phyloP scores from a whole-genome alignment of 257 asterid species.

The Scutellaria barbata region DNA sequence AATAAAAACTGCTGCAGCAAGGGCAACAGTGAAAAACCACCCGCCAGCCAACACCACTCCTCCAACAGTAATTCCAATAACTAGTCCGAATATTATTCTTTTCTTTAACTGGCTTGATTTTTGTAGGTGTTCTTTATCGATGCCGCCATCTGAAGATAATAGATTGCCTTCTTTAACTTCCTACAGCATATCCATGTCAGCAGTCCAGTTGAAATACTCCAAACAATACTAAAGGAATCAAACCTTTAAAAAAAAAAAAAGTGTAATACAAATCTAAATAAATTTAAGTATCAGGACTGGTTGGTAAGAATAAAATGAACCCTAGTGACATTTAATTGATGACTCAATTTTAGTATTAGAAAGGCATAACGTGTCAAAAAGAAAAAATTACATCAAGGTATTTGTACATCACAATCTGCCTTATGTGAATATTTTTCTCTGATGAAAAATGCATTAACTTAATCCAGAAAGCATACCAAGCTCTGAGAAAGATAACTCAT shows the following conservation, averaged over 20 bases:
- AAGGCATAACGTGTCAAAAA: background rate
- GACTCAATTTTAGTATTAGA: background rate
- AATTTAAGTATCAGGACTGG: background rate
- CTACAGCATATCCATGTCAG: conserved; percentile 62
- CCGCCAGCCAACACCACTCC: conserved; percentile 94
- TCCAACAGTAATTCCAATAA: conserved; percentile 79
- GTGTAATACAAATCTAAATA: background rate
- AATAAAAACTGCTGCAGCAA: conserved; percentile 80
- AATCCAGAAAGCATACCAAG: background rate
- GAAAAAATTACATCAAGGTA: background rate
- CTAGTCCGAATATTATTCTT: conserved; percentile 86
- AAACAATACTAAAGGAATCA: conserved; percentile 22
- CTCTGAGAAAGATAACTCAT: background rate
- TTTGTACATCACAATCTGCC: too few relatives aligned
- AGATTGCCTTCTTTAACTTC: conserved; percentile 59
- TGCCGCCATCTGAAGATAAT: conserved; percentile 41
- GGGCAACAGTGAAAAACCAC: conserved; percentile 80
- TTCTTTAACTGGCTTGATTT: conserved; percentile 75
- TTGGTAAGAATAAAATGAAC: conserved; percentile 5
- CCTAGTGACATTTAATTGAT: background rate
- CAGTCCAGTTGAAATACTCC: conserved; percentile 38
- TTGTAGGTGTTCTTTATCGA: conserved; percentile 46
- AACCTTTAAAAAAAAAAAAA: conserved; percentile 6
- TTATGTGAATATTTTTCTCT: background rate
- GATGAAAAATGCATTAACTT: background rate